A percentile compares a stretch with the other conserved stretches of the same genome.
Conservation (phyloP, 495 filamentous ascomycete species). For the Aspergillus avenaceus region DNA sequence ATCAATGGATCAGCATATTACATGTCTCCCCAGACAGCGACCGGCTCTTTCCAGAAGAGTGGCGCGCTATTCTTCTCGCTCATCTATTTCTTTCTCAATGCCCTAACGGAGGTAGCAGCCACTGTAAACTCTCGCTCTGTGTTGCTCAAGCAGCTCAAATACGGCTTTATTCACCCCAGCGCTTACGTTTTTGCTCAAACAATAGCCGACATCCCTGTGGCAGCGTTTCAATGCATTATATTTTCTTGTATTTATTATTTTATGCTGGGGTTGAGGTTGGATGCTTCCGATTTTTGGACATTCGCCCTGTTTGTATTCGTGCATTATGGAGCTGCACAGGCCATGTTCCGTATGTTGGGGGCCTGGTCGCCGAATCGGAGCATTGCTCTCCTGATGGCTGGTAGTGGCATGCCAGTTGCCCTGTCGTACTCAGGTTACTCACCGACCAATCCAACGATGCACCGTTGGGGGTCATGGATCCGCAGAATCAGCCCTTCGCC, state of each 20-base stretch:
- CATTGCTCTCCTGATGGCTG: slow-evolving; percentile 41
- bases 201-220: slow-evolving; percentile 51
- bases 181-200: slow-evolving; percentile 53
- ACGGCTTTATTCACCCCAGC: slow-evolving; percentile 57
- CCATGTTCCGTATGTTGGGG: slow-evolving; percentile 40
- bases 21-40: slow-evolving; percentile 31
- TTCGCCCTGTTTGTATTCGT: slow-evolving; percentile 49
- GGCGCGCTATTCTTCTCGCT: slow-evolving; percentile 84
- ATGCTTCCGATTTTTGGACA: slow-evolving; percentile 52
- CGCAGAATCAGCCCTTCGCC: slow-evolving; percentile 37
- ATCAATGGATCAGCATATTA: slow-evolving; percentile 84
- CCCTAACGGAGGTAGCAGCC: slow-evolving; percentile 51
- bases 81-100: slow-evolving; percentile 51
- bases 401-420: slow-evolving; percentile 35
- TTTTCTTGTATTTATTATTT: slow-evolving; percentile 57
- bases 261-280: slow-evolving; percentile 41
- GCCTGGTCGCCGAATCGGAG: slow-evolving; percentile 32
- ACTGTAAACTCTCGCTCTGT: slow-evolving; percentile 55
- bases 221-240: slow-evolving; percentile 35
- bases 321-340: slow-evolving; percentile 48
- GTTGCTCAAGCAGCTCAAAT: slow-evolving; percentile 57
- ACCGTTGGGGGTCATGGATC: slow-evolving; percentile 44
- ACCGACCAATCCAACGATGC: slow-evolving; percentile 38
- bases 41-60: slow-evolving; percentile 42
- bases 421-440: slow-evolving; percentile 43